Base-by-base conservation (phyloP, 2,329 filamentous ascomycete genomes). In the Xylariaceae sp. region DNA sequence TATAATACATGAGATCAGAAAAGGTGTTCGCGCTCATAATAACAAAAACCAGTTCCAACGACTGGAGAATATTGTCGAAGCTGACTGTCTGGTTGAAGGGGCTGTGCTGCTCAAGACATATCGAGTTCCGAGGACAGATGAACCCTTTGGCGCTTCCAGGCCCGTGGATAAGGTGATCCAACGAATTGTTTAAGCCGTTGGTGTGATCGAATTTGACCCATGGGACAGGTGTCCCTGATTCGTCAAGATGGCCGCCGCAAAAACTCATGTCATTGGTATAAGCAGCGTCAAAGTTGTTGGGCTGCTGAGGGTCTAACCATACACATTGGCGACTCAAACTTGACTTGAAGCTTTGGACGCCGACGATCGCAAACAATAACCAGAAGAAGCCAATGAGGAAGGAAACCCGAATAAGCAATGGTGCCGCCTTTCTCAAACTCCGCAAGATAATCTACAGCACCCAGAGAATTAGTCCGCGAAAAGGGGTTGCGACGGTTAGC, bases 11-110 rank as follows among this genome's bases (percentile, higher is more conserved):
- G 56, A 97, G 77, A 73, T 97, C 91, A 1, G 91, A 89, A 74
- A 95, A 99, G 0, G 94, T 99, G 72, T 99, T 99, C 53, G 92
- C 93, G 69, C 91, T 96, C 90, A 99, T 99, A 71, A 99, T 88
- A 55, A 99, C 91, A 71, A 99, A 99, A 1, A 99, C 92, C 59
- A 97, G 79, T 75, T 99, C 92, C 55, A 97, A 77, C 0, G 92
- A 97, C 64, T 97, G 87, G 35, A 90, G 76, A 47, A 99, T 95
- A 71, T 97, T 93, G 77, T 99, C 94, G 70, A 97, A 99, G 72
- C 88, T 95, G 68, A 97, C 83, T 0, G 94, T 99, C 55, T 85
- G 86, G 67, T 90, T 90, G 73, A 84, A 91, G 0, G 94, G 94
- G 69, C 89, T 96, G 1, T 76, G 70, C 60, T 87, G 85, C 74